Base-by-base conservation (phyloP, 1,284 basidiomycete genomes). In the Marasmius fiardii region DNA sequence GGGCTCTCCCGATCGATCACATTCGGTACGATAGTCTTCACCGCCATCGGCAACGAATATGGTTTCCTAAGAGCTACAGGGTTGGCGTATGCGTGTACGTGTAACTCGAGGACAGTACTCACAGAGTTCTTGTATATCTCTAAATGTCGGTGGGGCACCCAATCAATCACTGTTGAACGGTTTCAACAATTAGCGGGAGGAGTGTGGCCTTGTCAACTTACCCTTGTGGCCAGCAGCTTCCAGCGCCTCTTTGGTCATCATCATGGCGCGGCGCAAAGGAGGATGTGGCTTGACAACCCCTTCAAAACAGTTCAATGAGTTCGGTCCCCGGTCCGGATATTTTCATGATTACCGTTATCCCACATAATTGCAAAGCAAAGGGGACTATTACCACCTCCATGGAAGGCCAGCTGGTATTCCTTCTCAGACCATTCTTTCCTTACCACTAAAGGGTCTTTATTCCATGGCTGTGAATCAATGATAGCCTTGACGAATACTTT, bases 341-440 rank as follows among this genome's bases (percentile, higher is more conserved):
- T 11, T 24, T 39, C 14, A 48, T n/a, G 14, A 11, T 44, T 11
- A 58, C 70, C 73, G 57, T 77, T 73, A 58, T 90, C 75, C 78
- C 79, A 82, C 59, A 88, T 69, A 53, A 90, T 73, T 1, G 74
- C 84, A 60, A 89, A 86, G 56, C 81, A 83, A 10, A 90, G 71
- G 58, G 47, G 28, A 24, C 70, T 67, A 60, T 74, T 77, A 3
- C 84, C 85, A 20, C 72, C 70, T 31, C 80, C 82, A 54, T 88
- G 83, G 56, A 88, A 83, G 23, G 66, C 64, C 3, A 89, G 75
- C n/a, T 69, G 64, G 61, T 90, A 85, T 35, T 74, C 77, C 0
- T 79, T 75, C 52, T 86, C 78, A 43, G 76, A 74, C 90, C 89
- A 93, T 1, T 77, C 76, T 63, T 88, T 86, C 24, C 79, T 75